Conservation (phyloP, 805 yeast genomes). For the Nakazawaea ambrosiae region DNA sequence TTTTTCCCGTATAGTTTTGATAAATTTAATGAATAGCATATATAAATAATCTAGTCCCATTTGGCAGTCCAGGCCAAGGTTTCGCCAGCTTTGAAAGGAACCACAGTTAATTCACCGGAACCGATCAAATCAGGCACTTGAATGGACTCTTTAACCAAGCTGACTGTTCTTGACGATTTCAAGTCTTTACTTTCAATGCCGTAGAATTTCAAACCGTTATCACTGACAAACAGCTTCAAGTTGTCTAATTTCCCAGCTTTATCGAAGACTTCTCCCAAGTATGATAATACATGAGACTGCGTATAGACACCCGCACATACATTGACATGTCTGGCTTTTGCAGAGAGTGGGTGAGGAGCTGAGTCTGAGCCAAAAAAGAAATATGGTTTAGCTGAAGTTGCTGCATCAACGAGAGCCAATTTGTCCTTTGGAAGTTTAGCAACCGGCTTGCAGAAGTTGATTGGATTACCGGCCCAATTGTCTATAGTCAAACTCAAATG, state of each 20-base stretch:
- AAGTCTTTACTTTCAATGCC: conserved; percentile 39
- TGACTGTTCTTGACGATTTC: conserved; percentile 39
- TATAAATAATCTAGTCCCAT: conserved; percentile 49
- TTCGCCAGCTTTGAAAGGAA: conserved; percentile 85
- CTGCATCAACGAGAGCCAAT: conserved; percentile 77
- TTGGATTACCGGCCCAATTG: conserved; percentile 94
- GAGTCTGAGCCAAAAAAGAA: conserved; percentile 97
- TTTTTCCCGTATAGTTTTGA: too few species aligned
- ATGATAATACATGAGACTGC: conserved; percentile 74
- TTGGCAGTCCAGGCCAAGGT: conserved; percentile 63
- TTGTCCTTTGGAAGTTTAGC: conserved; percentile 88
- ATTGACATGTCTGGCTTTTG: conserved; percentile 68
- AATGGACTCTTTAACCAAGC: conserved; percentile 46
- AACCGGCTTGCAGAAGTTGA: conserved; percentile 95
- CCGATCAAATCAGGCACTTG: conserved; percentile 53
- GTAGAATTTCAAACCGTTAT: conserved; percentile 69
- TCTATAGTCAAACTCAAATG: conserved; percentile 86
- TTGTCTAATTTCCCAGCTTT: conserved; percentile 53
- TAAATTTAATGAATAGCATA: too few species aligned
- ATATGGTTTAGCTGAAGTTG: conserved; percentile 84
- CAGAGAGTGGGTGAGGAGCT: conserved; percentile 89
- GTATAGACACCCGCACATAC: conserved; percentile 99
- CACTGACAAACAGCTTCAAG: conserved; percentile 68
- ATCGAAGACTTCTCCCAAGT: conserved; percentile 84
- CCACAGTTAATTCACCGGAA: conserved; percentile 46